A percentile compares a stretch with the other conserved stretches of the same genome.
phyloP scores from a whole-genome alignment of 495 filamentous ascomycete species.

The Hypoxylon trugodes region DNA sequence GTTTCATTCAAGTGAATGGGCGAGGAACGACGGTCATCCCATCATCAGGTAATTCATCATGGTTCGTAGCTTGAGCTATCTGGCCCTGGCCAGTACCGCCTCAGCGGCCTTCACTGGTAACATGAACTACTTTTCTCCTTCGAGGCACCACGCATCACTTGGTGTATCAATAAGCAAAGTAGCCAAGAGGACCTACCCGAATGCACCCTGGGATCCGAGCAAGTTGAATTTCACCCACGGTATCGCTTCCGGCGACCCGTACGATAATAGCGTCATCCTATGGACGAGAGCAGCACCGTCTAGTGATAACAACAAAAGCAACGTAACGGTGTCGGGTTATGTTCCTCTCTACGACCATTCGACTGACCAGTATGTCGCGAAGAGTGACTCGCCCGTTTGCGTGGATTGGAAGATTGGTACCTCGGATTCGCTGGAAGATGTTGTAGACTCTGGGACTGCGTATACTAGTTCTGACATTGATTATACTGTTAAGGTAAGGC shows the following conservation, averaged over 20 bases:
- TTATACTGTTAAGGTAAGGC: constrained; percentile 67
- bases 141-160: constrained; percentile 63
- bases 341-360: constrained; percentile 66
- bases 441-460: constrained; percentile 58
- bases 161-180: constrained; percentile 62
- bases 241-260: constrained; percentile 71
- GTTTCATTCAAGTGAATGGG: constrained; percentile 1
- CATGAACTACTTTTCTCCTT: constrained; percentile 68
- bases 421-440: constrained; percentile 47
- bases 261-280: constrained; percentile 67
- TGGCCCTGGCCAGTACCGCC: constrained; percentile 20
- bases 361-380: constrained; percentile 57
- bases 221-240: constrained; percentile 68
- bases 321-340: constrained; percentile 62
- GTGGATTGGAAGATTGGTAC: constrained; percentile 58
- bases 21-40: not conserved
- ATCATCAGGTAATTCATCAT: constrained; percentile 12
- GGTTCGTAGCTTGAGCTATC: constrained; percentile 19
- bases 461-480: constrained; percentile 72
- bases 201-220: constrained; percentile 51
- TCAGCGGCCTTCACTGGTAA: constrained; percentile 54
- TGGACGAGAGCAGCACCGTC: constrained; percentile 69
- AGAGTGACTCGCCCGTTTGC: constrained; percentile 66
- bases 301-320: constrained; percentile 59
- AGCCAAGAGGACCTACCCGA: constrained; percentile 43